Evolutionary conservation across 129 eudicot genomes (phyloP), one percentile per base, ranked within the genome.

Genomic region (Saussurea involucrata): DNA sequence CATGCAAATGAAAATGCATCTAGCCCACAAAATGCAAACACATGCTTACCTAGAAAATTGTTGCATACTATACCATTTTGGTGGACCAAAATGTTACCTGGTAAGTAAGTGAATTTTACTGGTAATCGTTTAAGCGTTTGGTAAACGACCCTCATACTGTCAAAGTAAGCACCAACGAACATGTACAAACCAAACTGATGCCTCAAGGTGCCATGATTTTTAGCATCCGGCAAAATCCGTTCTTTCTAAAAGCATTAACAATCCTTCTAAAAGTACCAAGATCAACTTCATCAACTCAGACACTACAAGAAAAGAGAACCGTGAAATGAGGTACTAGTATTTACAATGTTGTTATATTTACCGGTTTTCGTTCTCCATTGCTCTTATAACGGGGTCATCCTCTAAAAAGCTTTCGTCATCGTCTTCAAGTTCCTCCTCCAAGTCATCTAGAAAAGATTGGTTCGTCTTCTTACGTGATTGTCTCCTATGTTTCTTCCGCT

Each of bases 401-500:
- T 86, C 90, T 22, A 70, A 25, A 27, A 53, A 76, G 46, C 87
- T 84, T 9, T 89, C 86, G n/a, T 87, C 87, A 4, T 89, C 91
- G n/a, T 81, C 88, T 9, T 81, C 73, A 61, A 83, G 84, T 81
- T 84, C 86, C 4, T 87, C 90, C 42, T 92, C 96, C 44, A 92
- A 71, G 37, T 87, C 90, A 72, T 85, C 85, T 72, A 87, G 57
- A 7, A 91, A 6, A 10, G 96, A 91, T 72, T 94, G 97, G 67
- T 94, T 94, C 24, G 82, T 71, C 76, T 21, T 89, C 88, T 91
- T 94, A 33, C 98, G 92, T 2, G 98, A 94, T 81, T 68, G 85
- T 74, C 98, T 91, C 72, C 98, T 85, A 80, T 91, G 93, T 87
- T 94, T 91, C 78, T 94, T 94, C 15, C 79, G 85, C 86, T 91